A percentile compares a stretch with the other conserved stretches of the same genome.
These are phyloP conservation scores for Cercospora sp. DNA, from an alignment of 2,329 filamentous ascomycete species.

Conservation along the genomic window DNA sequence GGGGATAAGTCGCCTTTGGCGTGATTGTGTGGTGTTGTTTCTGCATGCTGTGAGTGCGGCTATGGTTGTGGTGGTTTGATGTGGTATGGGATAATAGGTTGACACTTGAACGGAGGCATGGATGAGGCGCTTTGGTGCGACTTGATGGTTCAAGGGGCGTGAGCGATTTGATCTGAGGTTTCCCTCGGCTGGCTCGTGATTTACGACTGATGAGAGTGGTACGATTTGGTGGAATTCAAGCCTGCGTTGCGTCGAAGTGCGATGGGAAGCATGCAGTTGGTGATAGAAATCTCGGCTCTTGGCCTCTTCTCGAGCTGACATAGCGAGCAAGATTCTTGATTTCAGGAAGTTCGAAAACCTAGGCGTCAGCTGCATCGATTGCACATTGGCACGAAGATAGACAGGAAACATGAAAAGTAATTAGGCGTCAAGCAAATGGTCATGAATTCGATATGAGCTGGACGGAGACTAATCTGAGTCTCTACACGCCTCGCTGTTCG, in stretches of 20 bases:
- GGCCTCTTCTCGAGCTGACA: not conserved
- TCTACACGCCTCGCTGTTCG: conserved; percentile 28
- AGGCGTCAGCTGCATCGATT: not conserved
- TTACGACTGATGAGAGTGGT: not conserved
- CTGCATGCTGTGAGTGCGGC: not conserved
- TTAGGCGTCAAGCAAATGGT: conserved; percentile 12
- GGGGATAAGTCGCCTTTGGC: not conserved
- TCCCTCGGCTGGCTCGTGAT: not conserved
- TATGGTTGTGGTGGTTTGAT: not conserved
- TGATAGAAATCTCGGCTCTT: not conserved
- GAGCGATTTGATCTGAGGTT: not conserved
- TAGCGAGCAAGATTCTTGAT: not conserved
- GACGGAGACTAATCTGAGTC: conserved; percentile 17
- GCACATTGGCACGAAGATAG: too few relatives aligned
- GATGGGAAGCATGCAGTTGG: not conserved
- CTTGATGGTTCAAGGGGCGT: not conserved
- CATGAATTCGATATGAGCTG: conserved; percentile 23
- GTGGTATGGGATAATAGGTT: not conserved
- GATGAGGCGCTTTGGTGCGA: not conserved
- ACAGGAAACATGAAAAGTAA: not conserved
- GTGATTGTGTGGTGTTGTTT: not conserved
- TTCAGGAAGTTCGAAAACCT: not conserved
- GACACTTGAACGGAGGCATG: not conserved
- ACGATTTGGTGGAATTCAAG: not conserved
- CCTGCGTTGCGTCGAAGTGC: not conserved